phyloP scores from a whole-genome alignment of 768 basidiomycete species.

The Naematelia encephala region DNA sequence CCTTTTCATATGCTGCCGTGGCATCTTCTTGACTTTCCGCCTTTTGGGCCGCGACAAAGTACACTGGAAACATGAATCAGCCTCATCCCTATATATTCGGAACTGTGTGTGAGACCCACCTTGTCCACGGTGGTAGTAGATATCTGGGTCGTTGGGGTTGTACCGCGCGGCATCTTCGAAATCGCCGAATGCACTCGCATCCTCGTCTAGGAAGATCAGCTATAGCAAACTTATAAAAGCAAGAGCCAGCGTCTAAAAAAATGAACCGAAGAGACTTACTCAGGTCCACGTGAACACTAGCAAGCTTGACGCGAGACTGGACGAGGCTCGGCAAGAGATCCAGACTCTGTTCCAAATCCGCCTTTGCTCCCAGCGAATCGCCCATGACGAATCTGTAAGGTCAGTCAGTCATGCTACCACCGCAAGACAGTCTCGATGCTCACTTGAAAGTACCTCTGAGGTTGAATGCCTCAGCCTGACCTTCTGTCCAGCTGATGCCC shows the following conservation, averaged over 20 bases:
- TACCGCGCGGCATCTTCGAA: slow-evolving; percentile 84
- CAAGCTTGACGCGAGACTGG: slow-evolving; percentile 92
- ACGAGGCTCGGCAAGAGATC: slow-evolving; percentile 64
- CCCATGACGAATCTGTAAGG: slow-evolving; percentile 74
- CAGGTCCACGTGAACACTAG: slow-evolving; percentile 95
- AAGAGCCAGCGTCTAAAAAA: not conserved
- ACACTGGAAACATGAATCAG: slow-evolving; percentile 56
- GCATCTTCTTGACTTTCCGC: not conserved
- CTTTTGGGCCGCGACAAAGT: slow-evolving; percentile 77
- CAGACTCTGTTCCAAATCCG: slow-evolving; percentile 74
- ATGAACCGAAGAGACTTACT: slow-evolving; percentile 42
- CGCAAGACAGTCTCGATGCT: slow-evolving; percentile 36
- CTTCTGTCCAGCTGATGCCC: slow-evolving; percentile 65
- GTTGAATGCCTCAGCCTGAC: slow-evolving; percentile 81
- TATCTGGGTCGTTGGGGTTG: slow-evolving; percentile 83
- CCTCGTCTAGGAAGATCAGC: slow-evolving; percentile 54
- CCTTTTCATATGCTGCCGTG: slow-evolving; percentile 64
- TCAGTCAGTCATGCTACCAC: not conserved
- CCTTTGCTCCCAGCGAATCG: slow-evolving; percentile 75
- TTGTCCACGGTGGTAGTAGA: slow-evolving; percentile 98
- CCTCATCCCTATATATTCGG: not conserved
- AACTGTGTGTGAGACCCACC: slow-evolving; percentile 54
- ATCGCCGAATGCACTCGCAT: slow-evolving; percentile 75
- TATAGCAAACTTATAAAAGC: no score
- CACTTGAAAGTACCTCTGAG: slow-evolving; percentile 94